These are phyloP conservation scores for Emericellopsis terricola DNA, from an alignment of 495 filamentous ascomycete genomes.

Conservation along the genomic window DNA sequence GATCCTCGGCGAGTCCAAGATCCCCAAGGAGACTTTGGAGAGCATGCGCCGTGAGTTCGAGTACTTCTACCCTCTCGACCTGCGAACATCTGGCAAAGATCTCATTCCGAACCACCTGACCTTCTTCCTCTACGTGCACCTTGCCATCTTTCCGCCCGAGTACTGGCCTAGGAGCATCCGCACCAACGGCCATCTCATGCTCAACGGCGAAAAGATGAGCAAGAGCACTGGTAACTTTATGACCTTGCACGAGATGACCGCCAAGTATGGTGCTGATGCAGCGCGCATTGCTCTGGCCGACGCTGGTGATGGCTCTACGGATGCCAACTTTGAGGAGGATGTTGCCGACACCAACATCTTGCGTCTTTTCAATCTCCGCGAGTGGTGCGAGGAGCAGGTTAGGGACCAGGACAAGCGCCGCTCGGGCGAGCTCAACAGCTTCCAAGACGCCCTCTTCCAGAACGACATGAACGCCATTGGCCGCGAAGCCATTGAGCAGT, in stretches of 20 bases:
- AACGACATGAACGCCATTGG: constrained; percentile 87
- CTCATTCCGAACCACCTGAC: constrained; percentile 81
- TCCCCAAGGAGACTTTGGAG: constrained; percentile 50
- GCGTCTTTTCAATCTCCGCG: constrained; percentile 65
- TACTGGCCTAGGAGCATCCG: constrained; percentile 76
- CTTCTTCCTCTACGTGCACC: constrained; percentile 91
- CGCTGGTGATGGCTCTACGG: constrained; percentile 82
- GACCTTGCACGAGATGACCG: constrained; percentile 67
- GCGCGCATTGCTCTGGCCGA: constrained; percentile 84
- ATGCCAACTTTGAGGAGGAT: constrained; percentile 94
- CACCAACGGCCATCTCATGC: constrained; percentile 78
- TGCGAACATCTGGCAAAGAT: constrained; percentile 73
- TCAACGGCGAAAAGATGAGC: constrained; percentile 95
- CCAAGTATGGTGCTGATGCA: constrained; percentile 90
- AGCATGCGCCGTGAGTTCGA: constrained; percentile 78
- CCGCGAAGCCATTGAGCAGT: constrained; percentile 53
- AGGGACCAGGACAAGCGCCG: constrained; percentile 52
- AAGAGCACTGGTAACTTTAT: constrained; percentile 94
- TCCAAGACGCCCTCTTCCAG: constrained; percentile 79
- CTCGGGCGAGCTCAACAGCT: constrained; percentile 49
- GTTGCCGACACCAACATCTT: constrained; percentile 85
- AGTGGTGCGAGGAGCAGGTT: constrained; percentile 79
- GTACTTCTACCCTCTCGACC: constrained; percentile 91
- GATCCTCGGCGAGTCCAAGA: constrained; percentile 37
- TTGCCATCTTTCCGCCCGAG: constrained; percentile 70